Evolutionary conservation across 371 early-diverging fungal species (phyloP), one percentile per base, ranked within the genome.

Genomic region (Blastocladiella emersonii): DNA sequence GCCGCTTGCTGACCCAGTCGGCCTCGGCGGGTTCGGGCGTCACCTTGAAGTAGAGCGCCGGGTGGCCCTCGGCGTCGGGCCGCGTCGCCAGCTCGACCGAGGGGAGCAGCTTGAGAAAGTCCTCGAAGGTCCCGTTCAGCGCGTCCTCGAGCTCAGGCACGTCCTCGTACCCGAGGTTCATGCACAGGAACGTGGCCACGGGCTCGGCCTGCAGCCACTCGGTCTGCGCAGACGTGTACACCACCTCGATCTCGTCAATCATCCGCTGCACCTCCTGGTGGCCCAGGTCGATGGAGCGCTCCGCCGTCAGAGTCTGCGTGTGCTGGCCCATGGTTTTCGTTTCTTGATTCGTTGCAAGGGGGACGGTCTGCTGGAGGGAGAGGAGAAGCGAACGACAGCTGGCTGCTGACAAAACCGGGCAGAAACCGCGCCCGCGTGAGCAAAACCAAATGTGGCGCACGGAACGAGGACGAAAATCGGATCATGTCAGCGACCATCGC

Each of bases 231-330:
- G 12, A 8, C 7, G 27, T 30, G 53, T 51, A 51, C 30, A 51
- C 23, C 30, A 8, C 8, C 8, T 51, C 53, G 30, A 51, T 7
- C 53, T 51, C 53, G 15, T 51, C 53, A 19, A 51, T 30, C 15
- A 51, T 51, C 13, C 53, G 53, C 53, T 51, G 53, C 30, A 51
- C 32, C 30, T 51, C 53, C 53, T 51, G 53, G 53, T 51, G 27
- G n/a, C n/a, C 21, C 23, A 48, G 48, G 30, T 51, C 32, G 53
- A 30, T 32, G 13, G 13, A 8, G 30, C 27, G 53, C 3, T 12
- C 30, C 21, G 27, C 30, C 13, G 27, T 30, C 30, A 51, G 27
- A 2, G 27, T 30, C 13, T 51, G 53, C 13, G 53, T 30, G 53
- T 30, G 30, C 15, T 51, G 53, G 53, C 53, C 53, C 53, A 51